These are phyloP conservation scores for Ramaria rubella DNA, from an alignment of 768 basidiomycete species.

Conservation along the genomic window DNA sequence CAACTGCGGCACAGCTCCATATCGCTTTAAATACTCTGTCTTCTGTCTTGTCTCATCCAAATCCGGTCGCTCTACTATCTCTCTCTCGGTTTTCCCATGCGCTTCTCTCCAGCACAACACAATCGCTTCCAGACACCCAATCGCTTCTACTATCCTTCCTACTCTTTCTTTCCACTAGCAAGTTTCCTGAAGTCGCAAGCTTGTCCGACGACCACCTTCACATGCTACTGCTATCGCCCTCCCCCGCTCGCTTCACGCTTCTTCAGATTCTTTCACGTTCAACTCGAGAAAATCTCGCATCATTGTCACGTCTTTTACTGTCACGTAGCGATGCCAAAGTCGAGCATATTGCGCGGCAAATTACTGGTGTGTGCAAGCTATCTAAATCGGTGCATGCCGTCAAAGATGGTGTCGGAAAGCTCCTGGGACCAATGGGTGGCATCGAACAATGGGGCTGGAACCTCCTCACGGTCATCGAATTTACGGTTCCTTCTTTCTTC, in stretches of 20 bases:
- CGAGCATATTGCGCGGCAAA: conserved; percentile 56
- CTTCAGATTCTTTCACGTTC: conserved; percentile 55
- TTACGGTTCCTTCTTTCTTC: conserved; percentile 48
- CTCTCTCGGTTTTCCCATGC: conserved; percentile 49
- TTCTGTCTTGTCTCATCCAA: conserved; percentile 65
- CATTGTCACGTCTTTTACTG: conserved; percentile 66
- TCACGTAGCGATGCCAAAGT: conserved; percentile 71
- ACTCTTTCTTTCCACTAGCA: conserved; percentile 61
- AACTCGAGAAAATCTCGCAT: conserved; percentile 55
- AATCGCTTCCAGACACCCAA: conserved; percentile 62
- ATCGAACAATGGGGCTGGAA: conserved; percentile 93
- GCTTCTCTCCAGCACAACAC: conserved; percentile 47
- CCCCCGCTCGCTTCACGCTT: conserved; percentile 38
- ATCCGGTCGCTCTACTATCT: conserved; percentile 52
- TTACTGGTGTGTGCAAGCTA: conserved; percentile 65
- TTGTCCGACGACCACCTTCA: conserved; percentile 43
- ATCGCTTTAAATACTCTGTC: conserved; percentile 76
- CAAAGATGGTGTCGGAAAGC: conserved; percentile 45
- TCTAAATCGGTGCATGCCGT: conserved; percentile 38
- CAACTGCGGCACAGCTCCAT: conserved; percentile 74
- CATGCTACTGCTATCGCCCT: conserved; percentile 37
- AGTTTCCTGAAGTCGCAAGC: conserved; percentile 45
- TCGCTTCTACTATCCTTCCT: conserved; percentile 66
- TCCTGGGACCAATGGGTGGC: conserved; percentile 76
- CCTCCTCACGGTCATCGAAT: conserved; percentile 73